Evolutionary conservation across 768 basidiomycete species (phyloP).

Genomic region (Pleurotus platypus): DNA sequence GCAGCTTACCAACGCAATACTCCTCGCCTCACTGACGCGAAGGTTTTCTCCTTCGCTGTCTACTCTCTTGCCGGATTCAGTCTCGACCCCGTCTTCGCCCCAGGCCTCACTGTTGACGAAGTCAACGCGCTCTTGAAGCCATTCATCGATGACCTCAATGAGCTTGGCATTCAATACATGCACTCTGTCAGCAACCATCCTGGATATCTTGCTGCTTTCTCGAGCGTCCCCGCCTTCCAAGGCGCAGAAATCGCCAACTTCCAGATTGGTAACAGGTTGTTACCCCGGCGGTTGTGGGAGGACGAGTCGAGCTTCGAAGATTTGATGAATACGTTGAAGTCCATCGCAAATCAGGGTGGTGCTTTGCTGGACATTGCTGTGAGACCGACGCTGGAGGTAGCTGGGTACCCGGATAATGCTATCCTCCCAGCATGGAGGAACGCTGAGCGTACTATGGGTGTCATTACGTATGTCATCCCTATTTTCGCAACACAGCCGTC

Average conservation of each 20-base stretch:
- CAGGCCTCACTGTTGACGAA: conserved; percentile 4
- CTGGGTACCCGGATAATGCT: not conserved
- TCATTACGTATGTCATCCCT: not conserved
- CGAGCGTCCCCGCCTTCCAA: not conserved
- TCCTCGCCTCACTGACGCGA: conserved; percentile 8
- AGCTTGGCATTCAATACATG: conserved; percentile 9
- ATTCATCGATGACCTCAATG: conserved; percentile 9
- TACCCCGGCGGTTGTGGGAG: not conserved
- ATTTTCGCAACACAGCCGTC: not conserved
- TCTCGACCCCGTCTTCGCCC: conserved; percentile 10
- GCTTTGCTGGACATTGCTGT: conserved; percentile 1
- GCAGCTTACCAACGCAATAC: conserved; percentile 10
- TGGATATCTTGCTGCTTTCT: conserved; percentile 7
- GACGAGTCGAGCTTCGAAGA: not conserved
- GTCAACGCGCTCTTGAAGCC: conserved; percentile 9
- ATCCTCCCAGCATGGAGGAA: not conserved
- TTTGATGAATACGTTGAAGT: not conserved
- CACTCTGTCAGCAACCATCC: conserved; percentile 1
- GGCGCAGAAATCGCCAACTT: conserved; percentile 1
- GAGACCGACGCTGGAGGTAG: not conserved
- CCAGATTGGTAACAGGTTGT: conserved; percentile 2
- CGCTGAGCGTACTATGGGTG: conserved; percentile 2
- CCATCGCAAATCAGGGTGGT: not conserved
- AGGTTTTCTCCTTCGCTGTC: conserved; percentile 4
- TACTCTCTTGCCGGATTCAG: conserved; percentile 8